Evolutionary conservation across 2,329 filamentous ascomycete species (phyloP).

Genomic region (Arthroderma sp.): DNA sequence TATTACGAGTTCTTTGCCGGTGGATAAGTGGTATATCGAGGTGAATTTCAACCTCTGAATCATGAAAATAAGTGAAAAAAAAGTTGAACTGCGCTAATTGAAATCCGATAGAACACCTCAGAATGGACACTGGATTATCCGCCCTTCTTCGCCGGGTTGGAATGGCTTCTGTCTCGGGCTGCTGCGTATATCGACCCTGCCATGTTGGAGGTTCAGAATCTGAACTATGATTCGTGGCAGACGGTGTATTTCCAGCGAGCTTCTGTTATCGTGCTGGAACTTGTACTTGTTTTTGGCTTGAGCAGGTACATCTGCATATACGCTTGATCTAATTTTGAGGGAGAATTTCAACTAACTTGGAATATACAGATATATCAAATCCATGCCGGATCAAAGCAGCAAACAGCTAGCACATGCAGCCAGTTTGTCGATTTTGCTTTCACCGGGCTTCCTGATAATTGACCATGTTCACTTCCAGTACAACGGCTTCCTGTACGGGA

Average conservation of each 20-base stretch:
- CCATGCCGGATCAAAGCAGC: constrained; percentile 45
- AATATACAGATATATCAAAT: constrained; percentile 56
- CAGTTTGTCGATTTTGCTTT: constrained; percentile 78
- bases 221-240: constrained; percentile 82
- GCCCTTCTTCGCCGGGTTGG: constrained; percentile 94
- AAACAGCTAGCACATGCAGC: constrained; percentile 71
- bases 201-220: constrained; percentile 69
- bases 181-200: constrained; percentile 64
- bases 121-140: constrained; percentile 99
- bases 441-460: constrained; percentile 87
- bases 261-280: constrained; percentile 76
- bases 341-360: background rate
- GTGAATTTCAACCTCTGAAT: constrained; percentile 24
- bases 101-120: constrained; percentile 57
- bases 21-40: constrained; percentile 90
- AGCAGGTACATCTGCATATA: constrained; percentile 44
- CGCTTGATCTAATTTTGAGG: background rate
- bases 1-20: constrained; percentile 76
- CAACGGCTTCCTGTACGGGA: constrained; percentile 90
- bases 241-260: constrained; percentile 84
- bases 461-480: constrained; percentile 99
- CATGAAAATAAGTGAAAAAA: background rate
- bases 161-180: constrained; percentile 76
- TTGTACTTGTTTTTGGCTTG: constrained; percentile 71
- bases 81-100: background rate